phyloP scores from a whole-genome alignment of 352 stramenopile species.

The Halophytophthora batemanensis region DNA sequence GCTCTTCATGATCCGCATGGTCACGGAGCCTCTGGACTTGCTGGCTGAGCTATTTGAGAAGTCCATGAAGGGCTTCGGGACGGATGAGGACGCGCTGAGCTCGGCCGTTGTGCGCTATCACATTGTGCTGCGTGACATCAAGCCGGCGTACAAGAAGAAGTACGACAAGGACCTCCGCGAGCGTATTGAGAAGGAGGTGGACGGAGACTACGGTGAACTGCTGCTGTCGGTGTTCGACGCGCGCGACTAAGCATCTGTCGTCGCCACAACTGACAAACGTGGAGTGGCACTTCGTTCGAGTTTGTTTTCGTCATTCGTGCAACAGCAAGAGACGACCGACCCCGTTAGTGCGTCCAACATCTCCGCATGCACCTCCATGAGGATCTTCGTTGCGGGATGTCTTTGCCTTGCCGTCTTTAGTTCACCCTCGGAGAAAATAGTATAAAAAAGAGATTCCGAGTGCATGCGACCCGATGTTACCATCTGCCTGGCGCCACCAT shows the following conservation, averaged over 20 bases:
- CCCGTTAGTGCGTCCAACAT: too few relatives aligned
- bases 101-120: constrained; percentile 76
- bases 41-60: constrained; percentile 66
- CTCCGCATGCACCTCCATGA: too few relatives aligned
- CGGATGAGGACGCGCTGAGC: constrained; percentile 63
- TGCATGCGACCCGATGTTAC: too few relatives aligned
- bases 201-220: constrained; percentile 68
- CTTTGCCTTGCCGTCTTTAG: too few relatives aligned
- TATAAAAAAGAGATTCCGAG: too few relatives aligned
- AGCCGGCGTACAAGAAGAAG: constrained; percentile 79
- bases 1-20: constrained; percentile 64
- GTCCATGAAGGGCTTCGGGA: constrained; percentile 72
- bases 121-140: constrained; percentile 76
- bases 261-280: too few relatives aligned
- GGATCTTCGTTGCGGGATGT: too few relatives aligned
- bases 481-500: too few relatives aligned
- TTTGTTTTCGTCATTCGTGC: too few relatives aligned
- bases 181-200: constrained; percentile 73
- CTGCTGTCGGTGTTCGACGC: constrained; percentile 65
- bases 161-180: constrained; percentile 80
- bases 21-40: constrained; percentile 57
- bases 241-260: constrained; percentile 17
- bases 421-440: too few relatives aligned
- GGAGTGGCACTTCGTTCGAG: too few relatives aligned
- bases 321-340: too few relatives aligned